phyloP scores from a whole-genome alignment of 306 rosid genomes.

The Rubus parviflorus region DNA sequence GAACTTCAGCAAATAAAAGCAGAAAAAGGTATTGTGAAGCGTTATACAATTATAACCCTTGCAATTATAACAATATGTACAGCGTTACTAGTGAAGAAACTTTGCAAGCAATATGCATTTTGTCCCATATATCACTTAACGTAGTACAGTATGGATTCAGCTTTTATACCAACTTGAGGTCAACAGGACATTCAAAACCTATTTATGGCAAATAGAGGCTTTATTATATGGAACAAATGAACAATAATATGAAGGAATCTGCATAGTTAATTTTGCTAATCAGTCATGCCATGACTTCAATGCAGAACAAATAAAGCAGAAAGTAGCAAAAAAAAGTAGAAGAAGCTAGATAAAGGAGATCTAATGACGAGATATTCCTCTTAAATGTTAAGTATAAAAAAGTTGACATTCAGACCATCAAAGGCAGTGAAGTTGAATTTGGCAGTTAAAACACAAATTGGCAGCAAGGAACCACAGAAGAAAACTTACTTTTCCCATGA shows the following conservation, averaged over 20 bases:
- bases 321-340: not conserved
- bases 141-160: not conserved
- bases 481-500: too few relatives aligned
- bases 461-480: too few relatives aligned
- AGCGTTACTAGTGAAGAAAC: not conserved
- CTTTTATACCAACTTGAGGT: not conserved
- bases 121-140: not conserved
- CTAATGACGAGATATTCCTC: too few relatives aligned
- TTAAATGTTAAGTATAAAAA: too few relatives aligned
- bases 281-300: not conserved
- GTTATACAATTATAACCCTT: not conserved
- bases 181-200: constrained; percentile 1
- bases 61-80: not conserved
- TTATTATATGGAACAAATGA: not conserved
- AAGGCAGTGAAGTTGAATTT: too few relatives aligned
- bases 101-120: not conserved
- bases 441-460: too few relatives aligned
- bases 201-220: not conserved
- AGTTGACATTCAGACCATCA: too few relatives aligned
- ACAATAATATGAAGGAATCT: not conserved
- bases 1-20: not conserved
- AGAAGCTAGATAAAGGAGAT: not conserved
- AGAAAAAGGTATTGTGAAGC: not conserved
- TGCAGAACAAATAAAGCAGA: not conserved
- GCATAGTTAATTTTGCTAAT: not conserved